Evolutionary conservation across 441 rosid species (phyloP).

Genomic region (Aquilaria agallochum): DNA sequence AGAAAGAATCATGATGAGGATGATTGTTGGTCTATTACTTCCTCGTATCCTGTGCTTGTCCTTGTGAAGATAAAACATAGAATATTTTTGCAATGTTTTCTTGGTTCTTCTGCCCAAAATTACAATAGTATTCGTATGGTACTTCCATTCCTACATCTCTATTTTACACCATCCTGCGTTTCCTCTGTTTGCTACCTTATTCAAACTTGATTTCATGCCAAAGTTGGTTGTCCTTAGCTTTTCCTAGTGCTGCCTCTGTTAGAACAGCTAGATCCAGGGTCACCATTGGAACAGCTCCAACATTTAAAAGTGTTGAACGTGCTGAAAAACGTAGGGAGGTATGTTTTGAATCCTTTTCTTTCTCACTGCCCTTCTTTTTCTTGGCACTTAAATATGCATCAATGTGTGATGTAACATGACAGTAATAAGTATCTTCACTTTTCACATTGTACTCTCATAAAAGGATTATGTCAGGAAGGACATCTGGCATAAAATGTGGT

Average conservation of each 20-base stretch:
- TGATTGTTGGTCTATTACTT: slow-evolving; percentile 73
- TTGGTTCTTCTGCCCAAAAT: neutral
- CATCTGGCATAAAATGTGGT: too few species aligned
- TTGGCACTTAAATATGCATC: too few species aligned
- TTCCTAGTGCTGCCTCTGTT: slow-evolving; percentile 62
- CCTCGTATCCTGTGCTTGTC: slow-evolving; percentile 79
- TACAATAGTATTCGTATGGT: neutral
- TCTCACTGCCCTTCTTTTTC: neutral
- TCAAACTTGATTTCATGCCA: slow-evolving; percentile 6
- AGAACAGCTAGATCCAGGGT: slow-evolving; percentile 61
- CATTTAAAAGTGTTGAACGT: slow-evolving; percentile 70
- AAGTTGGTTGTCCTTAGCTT: slow-evolving; percentile 43
- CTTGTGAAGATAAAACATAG: neutral
- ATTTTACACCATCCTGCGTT: neutral
- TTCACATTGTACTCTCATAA: too few species aligned
- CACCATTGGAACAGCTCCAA: slow-evolving; percentile 82
- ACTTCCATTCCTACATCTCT: neutral
- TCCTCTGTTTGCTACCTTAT: neutral
- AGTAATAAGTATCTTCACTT: too few species aligned
- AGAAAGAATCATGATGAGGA: slow-evolving; percentile 77
- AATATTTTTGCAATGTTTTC: neutral
- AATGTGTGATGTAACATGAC: too few species aligned
- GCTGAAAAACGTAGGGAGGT: slow-evolving; percentile 94
- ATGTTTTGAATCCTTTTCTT: neutral
- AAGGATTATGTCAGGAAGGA: too few species aligned